Evolutionary conservation across 148 eudicot genomes (phyloP).

Genomic region (Fagopyrum tataricum): DNA sequence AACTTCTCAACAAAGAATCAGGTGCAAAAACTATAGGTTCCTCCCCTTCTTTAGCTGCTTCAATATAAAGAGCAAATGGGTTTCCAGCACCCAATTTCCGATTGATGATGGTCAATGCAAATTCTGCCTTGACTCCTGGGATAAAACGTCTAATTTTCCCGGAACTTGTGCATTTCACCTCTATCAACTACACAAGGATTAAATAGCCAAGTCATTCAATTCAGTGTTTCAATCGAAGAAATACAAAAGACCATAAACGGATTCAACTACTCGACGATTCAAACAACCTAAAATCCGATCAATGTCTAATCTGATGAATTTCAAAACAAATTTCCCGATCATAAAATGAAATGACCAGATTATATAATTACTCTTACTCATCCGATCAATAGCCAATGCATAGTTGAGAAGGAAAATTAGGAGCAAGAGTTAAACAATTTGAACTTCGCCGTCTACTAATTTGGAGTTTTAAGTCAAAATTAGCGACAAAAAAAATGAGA

Average conservation of each 20-base stretch:
- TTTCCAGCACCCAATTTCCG: slow-evolving; percentile 33
- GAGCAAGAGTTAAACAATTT: neutral
- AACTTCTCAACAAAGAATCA: slow-evolving; percentile 44
- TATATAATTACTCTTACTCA: neutral
- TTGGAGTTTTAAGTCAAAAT: neutral
- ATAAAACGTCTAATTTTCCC: slow-evolving; percentile 61
- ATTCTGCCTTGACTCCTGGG: slow-evolving; percentile 64
- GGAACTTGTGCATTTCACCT: slow-evolving; percentile 60
- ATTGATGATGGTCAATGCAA: slow-evolving; percentile 66
- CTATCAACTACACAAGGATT: slow-evolving; percentile 45
- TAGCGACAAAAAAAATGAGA: neutral
- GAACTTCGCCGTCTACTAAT: neutral
- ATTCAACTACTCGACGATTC: neutral
- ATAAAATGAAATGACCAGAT: neutral
- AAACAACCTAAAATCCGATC: neutral
- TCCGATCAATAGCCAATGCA: too few relatives aligned
- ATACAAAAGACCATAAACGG: neutral
- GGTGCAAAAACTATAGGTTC: slow-evolving; percentile 80
- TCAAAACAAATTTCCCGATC: neutral
- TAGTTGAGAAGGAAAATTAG: too few relatives aligned
- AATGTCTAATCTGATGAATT: neutral
- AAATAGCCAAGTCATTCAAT: neutral
- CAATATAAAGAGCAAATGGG: slow-evolving; percentile 47
- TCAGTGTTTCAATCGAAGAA: neutral
- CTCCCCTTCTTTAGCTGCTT: slow-evolving; percentile 73